phyloP scores from a whole-genome alignment of 495 filamentous ascomycete genomes.

The Amniculicola lignicola region DNA sequence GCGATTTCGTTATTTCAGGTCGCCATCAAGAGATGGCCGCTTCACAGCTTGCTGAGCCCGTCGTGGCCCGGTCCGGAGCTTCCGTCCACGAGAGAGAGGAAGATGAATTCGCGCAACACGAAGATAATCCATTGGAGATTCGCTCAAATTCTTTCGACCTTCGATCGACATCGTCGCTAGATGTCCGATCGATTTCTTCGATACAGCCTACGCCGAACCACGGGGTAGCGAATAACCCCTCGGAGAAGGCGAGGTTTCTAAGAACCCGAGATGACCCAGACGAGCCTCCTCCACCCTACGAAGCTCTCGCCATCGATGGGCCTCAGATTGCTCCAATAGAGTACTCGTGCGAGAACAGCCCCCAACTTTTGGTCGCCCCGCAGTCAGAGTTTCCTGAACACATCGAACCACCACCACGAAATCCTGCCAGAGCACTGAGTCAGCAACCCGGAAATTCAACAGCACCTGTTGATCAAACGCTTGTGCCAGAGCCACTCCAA shows the following conservation, averaged over 20 bases:
- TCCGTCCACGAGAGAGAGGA: slow-evolving; percentile 8
- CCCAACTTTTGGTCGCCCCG: slow-evolving; percentile 10
- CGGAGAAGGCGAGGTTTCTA: no score
- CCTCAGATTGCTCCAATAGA: slow-evolving; percentile 25
- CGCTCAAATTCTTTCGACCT: slow-evolving; percentile 8
- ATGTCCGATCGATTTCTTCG: background rate
- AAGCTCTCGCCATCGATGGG: slow-evolving; percentile 1
- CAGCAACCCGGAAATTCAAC: background rate
- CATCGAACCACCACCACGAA: slow-evolving; percentile 9
- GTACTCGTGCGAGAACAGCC: slow-evolving; percentile 28
- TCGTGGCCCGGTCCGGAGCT: slow-evolving; percentile 14
- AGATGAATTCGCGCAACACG: slow-evolving; percentile 3
- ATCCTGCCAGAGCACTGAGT: background rate
- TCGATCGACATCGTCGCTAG: no score
- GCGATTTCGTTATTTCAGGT: no score
- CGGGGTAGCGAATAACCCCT: slow-evolving; percentile 1
- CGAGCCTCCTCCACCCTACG: slow-evolving; percentile 31
- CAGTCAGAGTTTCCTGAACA: slow-evolving; percentile 4
- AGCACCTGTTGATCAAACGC: background rate
- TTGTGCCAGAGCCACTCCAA: slow-evolving; percentile 11
- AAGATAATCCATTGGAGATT: slow-evolving; percentile 22
- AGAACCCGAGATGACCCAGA: background rate
- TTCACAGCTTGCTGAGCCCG: slow-evolving; percentile 1
- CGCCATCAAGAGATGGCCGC: slow-evolving; percentile 10
- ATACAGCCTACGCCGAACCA: slow-evolving; percentile 5